Base-by-base conservation (phyloP, 352 stramenopile species). In the Globisporangium megalacanthum region DNA sequence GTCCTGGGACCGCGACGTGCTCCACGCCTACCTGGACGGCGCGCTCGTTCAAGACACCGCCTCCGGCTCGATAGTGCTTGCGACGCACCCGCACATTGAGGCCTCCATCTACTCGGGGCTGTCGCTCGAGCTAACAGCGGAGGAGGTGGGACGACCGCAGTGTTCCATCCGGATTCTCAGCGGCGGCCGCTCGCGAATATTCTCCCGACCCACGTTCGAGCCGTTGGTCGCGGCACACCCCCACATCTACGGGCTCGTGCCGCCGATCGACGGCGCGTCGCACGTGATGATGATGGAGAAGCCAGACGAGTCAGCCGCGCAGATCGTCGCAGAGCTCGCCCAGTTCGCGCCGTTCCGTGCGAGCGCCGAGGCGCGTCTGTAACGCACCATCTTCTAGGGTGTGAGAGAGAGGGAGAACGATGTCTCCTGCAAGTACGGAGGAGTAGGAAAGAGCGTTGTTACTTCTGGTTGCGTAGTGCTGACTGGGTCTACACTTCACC, bases 271-370 rank as follows among this genome's bases (percentile, higher is more conserved):
- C 4, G 66, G 69, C 14, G 66, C 62, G 20, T 76, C 69, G 10
- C 77, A 88, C 42, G 51, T 74, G 33, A 61, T 88, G 41, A 58
- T 88, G n/a, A 54, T 86, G 22, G 77, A 88, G 41, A 68, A 88
- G 17, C 71, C 74, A 3, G 62, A 66, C 0, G 50, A 72, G 14
- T 70, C 72, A 7, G 44, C 77, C 5, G 50, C 73, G 11, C 76
- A 72, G 33, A 87, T 89, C 44, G 47, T 69, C 4, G 54, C 64
- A 6, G 62, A 70, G 31, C 62, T 84, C 1, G 20, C 29, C 11
- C 62, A 69, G n/a, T 48, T 81, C 15, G 37, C 36, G 29, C 37
- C 33, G 1, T 55, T 60, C 25, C 31, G n/a, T 8, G 44, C 10
- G 15, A 20, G 17, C 17, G 20, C 17, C 14, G 17, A 11, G 5